Conservation (phyloP, 805 yeast genomes). For the Yamadazyma tumulicola region DNA sequence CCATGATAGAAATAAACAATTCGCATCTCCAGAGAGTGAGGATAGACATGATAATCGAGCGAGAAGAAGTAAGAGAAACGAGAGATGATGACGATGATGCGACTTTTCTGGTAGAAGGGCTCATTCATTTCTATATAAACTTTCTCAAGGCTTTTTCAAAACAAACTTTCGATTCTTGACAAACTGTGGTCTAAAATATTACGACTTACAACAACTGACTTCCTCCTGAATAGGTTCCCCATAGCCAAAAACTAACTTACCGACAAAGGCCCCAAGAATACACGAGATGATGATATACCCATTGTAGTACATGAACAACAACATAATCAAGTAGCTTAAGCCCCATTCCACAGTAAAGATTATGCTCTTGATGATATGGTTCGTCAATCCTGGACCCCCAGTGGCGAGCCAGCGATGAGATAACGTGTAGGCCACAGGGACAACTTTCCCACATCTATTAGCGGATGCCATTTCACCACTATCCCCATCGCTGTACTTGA, state of each 20-base stretch:
- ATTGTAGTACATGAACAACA: constrained; percentile 72
- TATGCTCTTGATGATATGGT: constrained; percentile 48
- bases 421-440: constrained; percentile 22
- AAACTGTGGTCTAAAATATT: too few relatives aligned
- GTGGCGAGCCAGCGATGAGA: constrained; percentile 32
- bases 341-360: constrained; percentile 62
- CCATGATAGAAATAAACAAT: constrained; percentile 8
- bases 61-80: too few relatives aligned
- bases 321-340: constrained; percentile 61
- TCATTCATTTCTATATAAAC: too few relatives aligned
- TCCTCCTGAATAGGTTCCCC: constrained; percentile 33
- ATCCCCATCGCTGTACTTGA: too few relatives aligned
- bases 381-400: constrained; percentile 19
- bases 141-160: too few relatives aligned
- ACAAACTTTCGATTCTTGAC: too few relatives aligned
- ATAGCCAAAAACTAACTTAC: constrained; percentile 50
- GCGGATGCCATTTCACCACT: too few relatives aligned
- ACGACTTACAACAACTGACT: constrained; percentile 13
- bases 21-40: constrained; percentile 5
- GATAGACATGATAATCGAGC: too few relatives aligned
- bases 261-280: constrained; percentile 58
- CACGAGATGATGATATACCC: constrained; percentile 65
- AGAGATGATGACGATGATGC: too few relatives aligned
- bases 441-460: too few relatives aligned
- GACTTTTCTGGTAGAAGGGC: too few relatives aligned